Conservation (phyloP, 306 rosid genomes). For the Senna tora region DNA sequence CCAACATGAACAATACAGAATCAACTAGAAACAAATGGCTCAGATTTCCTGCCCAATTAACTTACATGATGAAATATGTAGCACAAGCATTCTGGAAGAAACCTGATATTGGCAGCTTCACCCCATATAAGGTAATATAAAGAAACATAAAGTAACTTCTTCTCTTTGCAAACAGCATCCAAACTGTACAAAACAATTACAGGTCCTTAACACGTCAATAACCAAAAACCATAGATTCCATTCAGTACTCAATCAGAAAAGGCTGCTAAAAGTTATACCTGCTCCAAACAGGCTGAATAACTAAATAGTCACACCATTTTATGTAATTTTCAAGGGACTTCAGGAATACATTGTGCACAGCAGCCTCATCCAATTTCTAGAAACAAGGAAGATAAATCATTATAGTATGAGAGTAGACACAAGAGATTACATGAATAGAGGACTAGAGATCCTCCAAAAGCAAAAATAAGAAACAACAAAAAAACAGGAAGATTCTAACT, state of each 20-base stretch:
- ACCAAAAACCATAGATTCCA: constrained; percentile 33
- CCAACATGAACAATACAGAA: constrained; percentile 7
- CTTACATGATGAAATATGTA: constrained; percentile 99
- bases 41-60: constrained; percentile 16
- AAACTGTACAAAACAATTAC: constrained; percentile 53
- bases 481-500: too few relatives aligned
- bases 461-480: too few relatives aligned
- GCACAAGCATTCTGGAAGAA: constrained; percentile 98
- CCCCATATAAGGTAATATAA: constrained; percentile 91
- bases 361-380: constrained; percentile 85
- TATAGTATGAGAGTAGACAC: too few relatives aligned
- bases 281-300: constrained; percentile 94
- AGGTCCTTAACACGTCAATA: constrained; percentile 20
- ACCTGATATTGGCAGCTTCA: constrained; percentile 88
- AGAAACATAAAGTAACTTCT: constrained; percentile 69
- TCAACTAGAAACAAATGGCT: constrained; percentile 8
- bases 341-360: constrained; percentile 58
- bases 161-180: constrained; percentile 72
- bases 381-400: constrained; percentile 33
- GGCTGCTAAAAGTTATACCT: constrained; percentile 49
- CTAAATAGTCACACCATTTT: constrained; percentile 80
- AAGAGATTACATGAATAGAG: too few relatives aligned
- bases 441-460: too few relatives aligned
- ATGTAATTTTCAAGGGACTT: constrained; percentile 88
- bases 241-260: constrained; percentile 31